Conservation (phyloP, 306 rosid genomes). For the Quercus glauca region DNA sequence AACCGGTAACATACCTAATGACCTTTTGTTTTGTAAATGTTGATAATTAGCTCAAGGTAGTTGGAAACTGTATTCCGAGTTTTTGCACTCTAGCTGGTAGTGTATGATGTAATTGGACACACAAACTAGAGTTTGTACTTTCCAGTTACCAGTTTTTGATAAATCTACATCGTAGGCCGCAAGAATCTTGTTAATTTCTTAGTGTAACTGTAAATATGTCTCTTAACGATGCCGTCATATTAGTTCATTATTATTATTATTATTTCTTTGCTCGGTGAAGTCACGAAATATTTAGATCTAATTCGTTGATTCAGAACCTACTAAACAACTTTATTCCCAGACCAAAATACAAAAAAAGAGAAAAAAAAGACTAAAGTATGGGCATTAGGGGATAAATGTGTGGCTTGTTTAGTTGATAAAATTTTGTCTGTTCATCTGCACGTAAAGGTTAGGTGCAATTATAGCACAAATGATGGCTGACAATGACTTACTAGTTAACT, state of each 20-base stretch:
- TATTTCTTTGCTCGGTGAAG: background rate
- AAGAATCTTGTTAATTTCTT: slow-evolving; percentile 18
- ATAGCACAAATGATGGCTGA: too few species aligned
- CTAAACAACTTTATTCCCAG: too few species aligned
- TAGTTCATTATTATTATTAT: background rate
- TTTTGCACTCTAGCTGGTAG: slow-evolving; percentile 29
- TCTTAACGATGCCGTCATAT: slow-evolving; percentile 1
- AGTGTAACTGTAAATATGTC: slow-evolving; percentile 24
- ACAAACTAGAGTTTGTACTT: slow-evolving; percentile 26
- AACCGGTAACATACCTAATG: slow-evolving; percentile 37
- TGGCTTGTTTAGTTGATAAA: too few species aligned
- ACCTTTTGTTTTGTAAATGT: slow-evolving; percentile 26
- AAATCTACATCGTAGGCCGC: slow-evolving; percentile 8
- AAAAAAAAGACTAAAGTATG: too few species aligned
- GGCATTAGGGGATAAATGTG: too few species aligned
- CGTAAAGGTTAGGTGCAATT: too few species aligned
- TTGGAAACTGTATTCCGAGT: slow-evolving; percentile 4
- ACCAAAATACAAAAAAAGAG: too few species aligned
- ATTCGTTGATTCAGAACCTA: background rate
- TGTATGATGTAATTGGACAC: slow-evolving; percentile 1
- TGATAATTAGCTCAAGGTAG: slow-evolving; percentile 17
- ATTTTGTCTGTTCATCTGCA: too few species aligned
- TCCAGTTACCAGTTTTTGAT: slow-evolving; percentile 19
- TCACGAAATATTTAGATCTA: background rate
- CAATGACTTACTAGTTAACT: too few species aligned